Evolutionary conservation across 78 protist genomes (phyloP).

Genomic region (Protostelium mycophagum): DNA sequence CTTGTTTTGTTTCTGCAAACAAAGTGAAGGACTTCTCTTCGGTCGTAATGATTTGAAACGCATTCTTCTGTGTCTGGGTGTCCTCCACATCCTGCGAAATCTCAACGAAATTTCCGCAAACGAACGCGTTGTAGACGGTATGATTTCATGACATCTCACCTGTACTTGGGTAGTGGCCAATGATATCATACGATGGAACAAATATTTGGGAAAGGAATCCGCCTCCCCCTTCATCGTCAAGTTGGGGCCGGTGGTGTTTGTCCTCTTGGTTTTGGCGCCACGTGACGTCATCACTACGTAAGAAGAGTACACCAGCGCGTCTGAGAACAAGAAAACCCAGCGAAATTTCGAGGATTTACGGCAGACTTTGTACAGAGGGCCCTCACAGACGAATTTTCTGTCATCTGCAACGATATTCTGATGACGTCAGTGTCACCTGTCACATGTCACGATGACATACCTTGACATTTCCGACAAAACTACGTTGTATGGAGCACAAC

Average conservation of each 20-base stretch:
- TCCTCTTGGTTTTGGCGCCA: not conserved
- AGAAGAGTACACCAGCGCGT: slow-evolving; percentile 28
- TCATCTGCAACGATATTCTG: slow-evolving; percentile 15
- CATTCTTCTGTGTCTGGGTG: slow-evolving; percentile 49
- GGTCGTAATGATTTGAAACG: slow-evolving; percentile 32
- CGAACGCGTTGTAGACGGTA: not conserved
- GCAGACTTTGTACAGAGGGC: slow-evolving; percentile 49
- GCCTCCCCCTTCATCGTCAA: not conserved
- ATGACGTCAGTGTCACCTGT: not conserved
- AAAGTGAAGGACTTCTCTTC: slow-evolving; percentile 55
- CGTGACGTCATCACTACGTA: not conserved
- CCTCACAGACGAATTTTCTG: slow-evolving; percentile 49
- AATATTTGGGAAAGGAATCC: not conserved
- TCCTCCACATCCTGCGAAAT: slow-evolving; percentile 28
- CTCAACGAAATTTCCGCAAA: not conserved
- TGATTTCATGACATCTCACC: not conserved
- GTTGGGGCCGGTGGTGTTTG: not conserved
- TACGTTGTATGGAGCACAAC: slow-evolving; percentile 37
- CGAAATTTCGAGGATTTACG: slow-evolving; percentile 37
- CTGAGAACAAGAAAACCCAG: slow-evolving; percentile 49
- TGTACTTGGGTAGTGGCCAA: not conserved
- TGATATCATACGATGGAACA: not conserved
- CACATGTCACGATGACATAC: not conserved
- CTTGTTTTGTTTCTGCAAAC: slow-evolving; percentile 23
- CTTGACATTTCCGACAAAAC: slow-evolving; percentile 42